These are phyloP conservation scores for Cucurbita moschata DNA, from an alignment of 306 rosid species.

Conservation along the genomic window DNA sequence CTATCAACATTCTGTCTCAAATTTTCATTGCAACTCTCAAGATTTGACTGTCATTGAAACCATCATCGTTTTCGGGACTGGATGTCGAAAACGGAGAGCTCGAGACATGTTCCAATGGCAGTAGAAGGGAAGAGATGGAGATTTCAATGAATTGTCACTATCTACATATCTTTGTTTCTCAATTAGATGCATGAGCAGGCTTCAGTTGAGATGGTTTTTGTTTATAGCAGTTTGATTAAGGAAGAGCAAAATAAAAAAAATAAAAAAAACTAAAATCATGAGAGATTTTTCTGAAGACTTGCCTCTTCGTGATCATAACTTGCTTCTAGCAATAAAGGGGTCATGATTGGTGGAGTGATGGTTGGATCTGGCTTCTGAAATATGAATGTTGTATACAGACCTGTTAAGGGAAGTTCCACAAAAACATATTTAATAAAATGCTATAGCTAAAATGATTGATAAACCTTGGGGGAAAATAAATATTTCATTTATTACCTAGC, in stretches of 20 bases:
- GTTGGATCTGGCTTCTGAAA: conserved; percentile 95
- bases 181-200: background rate
- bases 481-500: conserved; percentile 40
- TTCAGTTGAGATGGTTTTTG: background rate
- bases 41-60: background rate
- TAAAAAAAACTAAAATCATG: background rate
- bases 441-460: background rate
- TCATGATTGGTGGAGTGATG: conserved; percentile 40
- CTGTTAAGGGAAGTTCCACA: conserved; percentile 25
- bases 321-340: conserved; percentile 50
- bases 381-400: conserved; percentile 81
- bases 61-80: background rate
- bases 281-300: conserved; percentile 2
- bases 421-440: background rate
- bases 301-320: conserved; percentile 64
- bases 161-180: background rate
- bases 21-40: background rate
- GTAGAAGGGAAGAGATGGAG: background rate
- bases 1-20: too few relatives aligned
- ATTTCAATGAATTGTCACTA: background rate
- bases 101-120: background rate
- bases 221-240: background rate
- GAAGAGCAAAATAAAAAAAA: background rate
- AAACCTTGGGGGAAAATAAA: background rate
- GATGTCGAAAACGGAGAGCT: background rate